phyloP scores from a whole-genome alignment of 306 rosid species.

The Fragaria iinumae region DNA sequence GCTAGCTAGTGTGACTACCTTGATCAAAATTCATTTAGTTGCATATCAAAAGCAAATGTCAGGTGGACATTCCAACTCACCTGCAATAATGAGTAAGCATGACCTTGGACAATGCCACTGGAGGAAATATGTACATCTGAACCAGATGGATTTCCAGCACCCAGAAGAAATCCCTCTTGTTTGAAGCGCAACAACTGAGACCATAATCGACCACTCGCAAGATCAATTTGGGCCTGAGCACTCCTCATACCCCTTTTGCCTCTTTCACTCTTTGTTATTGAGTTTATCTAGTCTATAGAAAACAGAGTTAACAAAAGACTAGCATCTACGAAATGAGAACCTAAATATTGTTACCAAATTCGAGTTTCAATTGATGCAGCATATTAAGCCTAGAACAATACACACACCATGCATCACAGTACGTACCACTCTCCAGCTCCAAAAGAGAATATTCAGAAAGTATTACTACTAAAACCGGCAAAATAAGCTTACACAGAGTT shows the following conservation, averaged over 20 bases:
- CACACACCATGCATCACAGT: too few relatives aligned
- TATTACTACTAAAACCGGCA: neutral
- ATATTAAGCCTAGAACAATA: too few relatives aligned
- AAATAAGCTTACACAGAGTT: neutral
- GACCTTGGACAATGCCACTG: conserved; percentile 99
- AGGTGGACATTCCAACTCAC: conserved; percentile 32
- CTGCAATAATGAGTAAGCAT: conserved; percentile 95
- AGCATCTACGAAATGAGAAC: too few relatives aligned
- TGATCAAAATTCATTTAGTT: neutral
- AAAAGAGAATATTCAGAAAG: neutral
- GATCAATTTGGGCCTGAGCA: conserved; percentile 98
- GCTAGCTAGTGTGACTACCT: neutral
- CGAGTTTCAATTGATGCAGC: too few relatives aligned
- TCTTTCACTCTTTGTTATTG: too few relatives aligned
- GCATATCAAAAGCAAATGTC: neutral
- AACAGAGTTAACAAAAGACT: too few relatives aligned
- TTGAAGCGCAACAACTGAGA: conserved; percentile 96
- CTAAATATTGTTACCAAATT: too few relatives aligned
- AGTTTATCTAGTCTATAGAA: too few relatives aligned
- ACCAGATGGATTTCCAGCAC: conserved; percentile 99
- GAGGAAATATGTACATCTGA: conserved; percentile 96
- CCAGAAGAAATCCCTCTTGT: conserved; percentile 91
- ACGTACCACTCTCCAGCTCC: too few relatives aligned
- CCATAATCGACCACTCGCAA: conserved; percentile 98
- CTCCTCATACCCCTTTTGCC: conserved; percentile 50